phyloP scores from a whole-genome alignment of 495 filamentous ascomycete genomes.

The Neohortaea acidophila region DNA sequence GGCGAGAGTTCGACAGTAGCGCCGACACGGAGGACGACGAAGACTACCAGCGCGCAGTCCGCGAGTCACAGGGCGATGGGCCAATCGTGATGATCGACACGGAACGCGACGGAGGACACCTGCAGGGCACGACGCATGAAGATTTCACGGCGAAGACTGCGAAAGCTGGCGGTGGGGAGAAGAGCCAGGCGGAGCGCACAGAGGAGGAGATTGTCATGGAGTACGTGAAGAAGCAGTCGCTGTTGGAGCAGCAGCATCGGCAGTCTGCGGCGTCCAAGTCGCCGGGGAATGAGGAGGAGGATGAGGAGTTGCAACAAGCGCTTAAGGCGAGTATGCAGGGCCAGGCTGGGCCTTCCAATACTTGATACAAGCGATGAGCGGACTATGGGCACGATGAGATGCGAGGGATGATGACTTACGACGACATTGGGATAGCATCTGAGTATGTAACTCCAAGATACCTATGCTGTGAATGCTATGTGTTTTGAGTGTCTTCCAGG shows the following conservation, averaged over 20 bases:
- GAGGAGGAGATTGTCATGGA: slow-evolving; percentile 65
- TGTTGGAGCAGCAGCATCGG: slow-evolving; percentile 46
- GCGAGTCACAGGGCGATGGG: slow-evolving; percentile 16
- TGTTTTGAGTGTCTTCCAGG: too few species aligned
- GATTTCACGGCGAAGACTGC: slow-evolving; percentile 24
- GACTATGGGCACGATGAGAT: too few species aligned
- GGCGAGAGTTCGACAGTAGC: slow-evolving; percentile 23
- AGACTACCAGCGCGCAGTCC: slow-evolving; percentile 25
- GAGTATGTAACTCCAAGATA: too few species aligned
- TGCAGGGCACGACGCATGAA: slow-evolving; percentile 17
- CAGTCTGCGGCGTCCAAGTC: slow-evolving; percentile 10
- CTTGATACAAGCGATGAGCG: too few species aligned
- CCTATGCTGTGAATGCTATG: too few species aligned
- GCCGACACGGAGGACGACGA: slow-evolving; percentile 30
- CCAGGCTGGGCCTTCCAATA: too few species aligned
- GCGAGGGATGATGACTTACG: too few species aligned
- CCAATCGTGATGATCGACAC: slow-evolving; percentile 11
- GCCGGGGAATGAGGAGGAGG: slow-evolving; percentile 1
- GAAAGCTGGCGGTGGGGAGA: slow-evolving; percentile 9
- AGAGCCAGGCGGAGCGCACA: slow-evolving; percentile 30
- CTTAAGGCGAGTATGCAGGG: slow-evolving; percentile 10
- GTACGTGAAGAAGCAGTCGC: slow-evolving; percentile 63
- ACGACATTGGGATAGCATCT: too few species aligned
- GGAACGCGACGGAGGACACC: slow-evolving; percentile 7
- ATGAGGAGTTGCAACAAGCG: slow-evolving; percentile 12